Percentiles rank a stretch among this genome's conserved stretches.
Evolutionary conservation across 441 rosid species (phyloP).

Genomic region (Isatis lusitanica): DNA sequence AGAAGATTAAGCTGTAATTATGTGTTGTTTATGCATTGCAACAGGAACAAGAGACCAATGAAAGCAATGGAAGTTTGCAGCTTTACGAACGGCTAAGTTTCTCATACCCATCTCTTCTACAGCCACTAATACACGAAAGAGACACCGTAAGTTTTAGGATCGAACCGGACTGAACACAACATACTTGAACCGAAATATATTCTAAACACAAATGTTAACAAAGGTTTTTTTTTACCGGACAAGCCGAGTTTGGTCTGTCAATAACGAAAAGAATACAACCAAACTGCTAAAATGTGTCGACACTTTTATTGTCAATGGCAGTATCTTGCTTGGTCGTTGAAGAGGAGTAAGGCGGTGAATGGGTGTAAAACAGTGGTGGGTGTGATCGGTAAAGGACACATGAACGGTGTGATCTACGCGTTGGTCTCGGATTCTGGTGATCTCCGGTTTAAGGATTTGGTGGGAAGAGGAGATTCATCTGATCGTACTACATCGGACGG

Average conservation of each 20-base stretch:
- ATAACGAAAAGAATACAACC: no score
- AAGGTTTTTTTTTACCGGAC: background rate
- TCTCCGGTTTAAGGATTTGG: slow-evolving; percentile 74
- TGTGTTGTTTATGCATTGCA: background rate
- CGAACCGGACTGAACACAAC: background rate
- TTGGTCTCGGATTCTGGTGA: slow-evolving; percentile 68
- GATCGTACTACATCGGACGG: slow-evolving; percentile 29
- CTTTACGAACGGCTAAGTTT: slow-evolving; percentile 68
- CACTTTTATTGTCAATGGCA: slow-evolving; percentile 22
- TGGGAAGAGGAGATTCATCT: slow-evolving; percentile 47
- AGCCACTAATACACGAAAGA: slow-evolving; percentile 77
- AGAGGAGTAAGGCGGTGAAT: slow-evolving; percentile 88
- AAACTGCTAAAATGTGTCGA: background rate
- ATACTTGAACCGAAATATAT: background rate
- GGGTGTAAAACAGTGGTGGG: slow-evolving; percentile 73
- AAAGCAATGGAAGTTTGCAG: slow-evolving; percentile 42
- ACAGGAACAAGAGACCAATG: slow-evolving; percentile 48
- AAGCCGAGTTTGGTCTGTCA: background rate
- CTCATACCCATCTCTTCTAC: slow-evolving; percentile 73
- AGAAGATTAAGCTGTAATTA: background rate
- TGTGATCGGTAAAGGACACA: slow-evolving; percentile 80
- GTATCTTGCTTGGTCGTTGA: slow-evolving; percentile 87
- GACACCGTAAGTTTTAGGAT: slow-evolving; percentile 55
- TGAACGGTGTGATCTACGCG: slow-evolving; percentile 82
- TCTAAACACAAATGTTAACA: background rate